These are phyloP conservation scores for Hypomyces perniciosus DNA, from an alignment of 2,329 filamentous ascomycete genomes.

Conservation along the genomic window DNA sequence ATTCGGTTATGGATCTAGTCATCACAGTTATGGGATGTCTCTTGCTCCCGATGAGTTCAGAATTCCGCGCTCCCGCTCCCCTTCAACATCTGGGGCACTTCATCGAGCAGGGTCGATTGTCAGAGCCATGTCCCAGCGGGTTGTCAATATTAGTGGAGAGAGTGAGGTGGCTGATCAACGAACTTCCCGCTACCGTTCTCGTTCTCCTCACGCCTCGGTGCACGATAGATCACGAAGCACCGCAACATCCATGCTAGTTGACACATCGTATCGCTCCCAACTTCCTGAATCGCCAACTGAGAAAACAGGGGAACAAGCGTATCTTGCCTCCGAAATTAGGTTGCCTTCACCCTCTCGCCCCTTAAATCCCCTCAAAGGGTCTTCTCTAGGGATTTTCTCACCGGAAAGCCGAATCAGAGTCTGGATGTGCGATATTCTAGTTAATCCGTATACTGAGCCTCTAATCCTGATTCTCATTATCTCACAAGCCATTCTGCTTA, in stretches of 20 bases:
- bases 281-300: slow-evolving; percentile 39
- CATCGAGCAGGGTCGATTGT: slow-evolving; percentile 69
- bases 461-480: slow-evolving; percentile 82
- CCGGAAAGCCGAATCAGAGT: slow-evolving; percentile 69
- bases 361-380: slow-evolving; percentile 76
- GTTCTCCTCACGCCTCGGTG: slow-evolving; percentile 43
- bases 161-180: slow-evolving; percentile 73
- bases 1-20: slow-evolving; percentile 44
- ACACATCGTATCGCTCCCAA: slow-evolving; percentile 49
- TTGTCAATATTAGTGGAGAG: slow-evolving; percentile 95
- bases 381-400: slow-evolving; percentile 77
- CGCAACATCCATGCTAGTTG: slow-evolving; percentile 31
- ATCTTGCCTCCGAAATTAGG: slow-evolving; percentile 11
- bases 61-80: slow-evolving; percentile 57
- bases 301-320: slow-evolving; percentile 30
- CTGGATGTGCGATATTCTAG: slow-evolving; percentile 73
- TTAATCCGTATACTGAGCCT: slow-evolving; percentile 82
- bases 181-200: slow-evolving; percentile 55
- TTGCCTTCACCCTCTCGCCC: slow-evolving; percentile 15
- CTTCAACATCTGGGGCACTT: slow-evolving; percentile 58
- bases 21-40: slow-evolving; percentile 52
- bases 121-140: slow-evolving; percentile 87
- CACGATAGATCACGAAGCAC: slow-evolving; percentile 23
- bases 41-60: slow-evolving; percentile 46
- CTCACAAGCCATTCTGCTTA: slow-evolving; percentile 79